Evolutionary conservation across 306 rosid genomes (phyloP).

Genomic region (Cucurbita moschata): DNA sequence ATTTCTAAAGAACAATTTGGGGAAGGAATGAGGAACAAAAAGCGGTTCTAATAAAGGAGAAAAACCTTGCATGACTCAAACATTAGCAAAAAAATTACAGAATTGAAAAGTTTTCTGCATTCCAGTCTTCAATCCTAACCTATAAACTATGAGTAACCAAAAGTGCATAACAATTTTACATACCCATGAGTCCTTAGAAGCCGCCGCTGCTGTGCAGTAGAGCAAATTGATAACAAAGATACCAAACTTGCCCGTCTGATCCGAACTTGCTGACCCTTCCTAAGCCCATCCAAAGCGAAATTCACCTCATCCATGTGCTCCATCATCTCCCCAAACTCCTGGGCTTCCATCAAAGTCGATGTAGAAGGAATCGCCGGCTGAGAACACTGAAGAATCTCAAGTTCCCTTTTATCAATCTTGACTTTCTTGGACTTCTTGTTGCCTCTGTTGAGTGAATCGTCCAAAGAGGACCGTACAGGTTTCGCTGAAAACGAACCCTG

Average conservation of each 20-base stretch:
- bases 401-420: constrained; percentile 12
- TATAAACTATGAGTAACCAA: neutral
- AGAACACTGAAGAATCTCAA: constrained; percentile 9
- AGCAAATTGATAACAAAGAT: constrained; percentile 65
- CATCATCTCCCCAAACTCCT: constrained; percentile 99
- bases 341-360: constrained; percentile 94
- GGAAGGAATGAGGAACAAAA: neutral
- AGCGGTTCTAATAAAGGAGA: neutral
- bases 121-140: neutral
- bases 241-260: constrained; percentile 86
- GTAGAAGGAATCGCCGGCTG: constrained; percentile 42
- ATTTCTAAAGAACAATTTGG: neutral
- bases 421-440: constrained; percentile 41
- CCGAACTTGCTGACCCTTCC: constrained; percentile 77
- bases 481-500: constrained; percentile 10
- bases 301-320: constrained; percentile 95
- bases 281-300: constrained; percentile 83
- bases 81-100: neutral
- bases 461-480: constrained; percentile 17
- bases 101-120: neutral
- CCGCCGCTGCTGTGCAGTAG: constrained; percentile 68
- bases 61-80: neutral
- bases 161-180: constrained; percentile 10
- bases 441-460: constrained; percentile 23
- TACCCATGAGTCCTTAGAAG: constrained; percentile 91